phyloP scores from a whole-genome alignment of 2,329 filamentous ascomycete species.

The Exophiala aquamarina region DNA sequence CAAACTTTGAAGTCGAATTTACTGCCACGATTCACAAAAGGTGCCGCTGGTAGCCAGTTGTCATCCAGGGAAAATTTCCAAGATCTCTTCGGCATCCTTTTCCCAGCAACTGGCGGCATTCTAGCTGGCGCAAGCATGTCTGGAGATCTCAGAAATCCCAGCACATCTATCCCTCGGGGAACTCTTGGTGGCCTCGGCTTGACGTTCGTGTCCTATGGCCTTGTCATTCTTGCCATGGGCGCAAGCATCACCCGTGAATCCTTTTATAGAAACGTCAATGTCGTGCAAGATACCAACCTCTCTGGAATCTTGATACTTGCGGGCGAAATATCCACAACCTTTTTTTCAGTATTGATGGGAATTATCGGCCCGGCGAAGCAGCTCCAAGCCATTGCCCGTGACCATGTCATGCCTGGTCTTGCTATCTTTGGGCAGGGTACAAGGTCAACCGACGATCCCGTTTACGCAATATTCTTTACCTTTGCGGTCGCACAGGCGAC shows the following conservation, averaged over 20 bases:
- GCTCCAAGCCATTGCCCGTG: slow-evolving; percentile 77
- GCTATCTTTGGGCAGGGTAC: slow-evolving; percentile 73
- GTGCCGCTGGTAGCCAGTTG: slow-evolving; percentile 62
- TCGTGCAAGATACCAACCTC: slow-evolving; percentile 79
- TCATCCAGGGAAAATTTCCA: slow-evolving; percentile 70
- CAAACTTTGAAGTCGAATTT: slow-evolving; percentile 73
- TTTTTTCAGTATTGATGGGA: slow-evolving; percentile 86
- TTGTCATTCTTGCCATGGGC: slow-evolving; percentile 77
- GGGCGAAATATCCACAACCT: slow-evolving; percentile 77
- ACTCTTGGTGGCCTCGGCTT: slow-evolving; percentile 74
- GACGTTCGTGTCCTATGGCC: slow-evolving; percentile 72
- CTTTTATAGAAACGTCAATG: slow-evolving; percentile 72
- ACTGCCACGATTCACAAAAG: slow-evolving; percentile 63
- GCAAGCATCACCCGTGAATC: slow-evolving; percentile 72
- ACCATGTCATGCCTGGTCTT: slow-evolving; percentile 75
- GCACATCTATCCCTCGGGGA: slow-evolving; percentile 80
- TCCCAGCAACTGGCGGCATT: slow-evolving; percentile 66
- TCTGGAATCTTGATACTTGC: slow-evolving; percentile 72
- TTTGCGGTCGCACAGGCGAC: slow-evolving; percentile 75
- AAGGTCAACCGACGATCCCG: slow-evolving; percentile 69
- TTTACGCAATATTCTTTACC: slow-evolving; percentile 73
- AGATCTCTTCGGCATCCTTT: slow-evolving; percentile 81
- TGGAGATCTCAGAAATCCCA: slow-evolving; percentile 78
- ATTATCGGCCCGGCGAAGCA: slow-evolving; percentile 82
- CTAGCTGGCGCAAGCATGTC: slow-evolving; percentile 84